Evolutionary conservation across 768 basidiomycete genomes (phyloP), one percentile per base, ranked within the genome.

Genomic region (Phlebiopsis gigantea): DNA sequence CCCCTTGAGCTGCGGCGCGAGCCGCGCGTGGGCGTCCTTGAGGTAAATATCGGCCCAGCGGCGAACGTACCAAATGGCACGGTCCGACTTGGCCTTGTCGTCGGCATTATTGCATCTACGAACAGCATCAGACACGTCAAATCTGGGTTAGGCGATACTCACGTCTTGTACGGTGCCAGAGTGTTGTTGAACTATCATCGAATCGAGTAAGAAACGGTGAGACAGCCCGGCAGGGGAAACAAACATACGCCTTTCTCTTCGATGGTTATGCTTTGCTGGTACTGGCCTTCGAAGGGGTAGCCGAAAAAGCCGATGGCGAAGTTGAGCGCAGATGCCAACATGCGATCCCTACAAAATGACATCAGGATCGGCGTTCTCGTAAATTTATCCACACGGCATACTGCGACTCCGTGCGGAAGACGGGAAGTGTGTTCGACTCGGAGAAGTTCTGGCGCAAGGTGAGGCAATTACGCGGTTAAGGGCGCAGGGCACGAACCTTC

Each of bases 121-220:
- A 17, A 53, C 17, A 34, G 47, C 21, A 28, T 28, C 43, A n/a
- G 56, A n/a, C n/a, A n/a, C n/a, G n/a, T n/a, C n/a, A n/a, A n/a
- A n/a, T n/a, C 17, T 51, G 47, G 6, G 10, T 28, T 21, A 41
- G 19, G 17, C 47, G 24, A 49, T 29, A 67, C 77, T 46, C 63
- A 90, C 74, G 89, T 91, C 56, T 79, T 79, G 61, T 93, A 94
- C 3, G 93, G 93, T 0, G 92, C 79, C 4, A 97, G 81, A 1
- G 93, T 93, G 67, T 79, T 79, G 66, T 83, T 83, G 63, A 75
- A 79, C 67, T 74, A 57, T 39, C 19, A 24, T n/a, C 0, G 53
- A 34, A 46, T 31, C 7, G 22, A 55, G 44, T 46, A 28, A 39
- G 30, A n/a, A n/a, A 2, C 15, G 48, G 25, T 24, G 42, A 43